Percentiles rank a stretch among this genome's conserved stretches.
phyloP scores from a whole-genome alignment of 345 rosid genomes.

The Acer campestre region DNA sequence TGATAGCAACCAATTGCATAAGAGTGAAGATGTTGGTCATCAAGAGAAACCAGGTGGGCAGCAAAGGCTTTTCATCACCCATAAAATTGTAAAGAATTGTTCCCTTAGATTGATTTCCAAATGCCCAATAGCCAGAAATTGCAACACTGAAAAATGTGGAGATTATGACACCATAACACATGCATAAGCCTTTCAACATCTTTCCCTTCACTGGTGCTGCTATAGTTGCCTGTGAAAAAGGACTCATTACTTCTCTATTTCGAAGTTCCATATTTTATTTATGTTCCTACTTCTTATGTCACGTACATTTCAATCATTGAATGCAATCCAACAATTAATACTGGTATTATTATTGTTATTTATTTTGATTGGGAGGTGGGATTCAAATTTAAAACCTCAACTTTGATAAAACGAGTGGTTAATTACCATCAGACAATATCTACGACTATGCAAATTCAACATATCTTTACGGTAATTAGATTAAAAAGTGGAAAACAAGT shows the following conservation, averaged over 20 bases:
- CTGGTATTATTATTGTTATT: not conserved
- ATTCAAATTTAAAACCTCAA: too few species aligned
- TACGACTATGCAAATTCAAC: too few species aligned
- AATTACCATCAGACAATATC: too few species aligned
- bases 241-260: not conserved
- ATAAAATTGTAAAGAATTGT: constrained; percentile 47
- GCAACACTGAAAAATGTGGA: constrained; percentile 47
- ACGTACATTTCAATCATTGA: not conserved
- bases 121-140: constrained; percentile 63
- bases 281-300: too few species aligned
- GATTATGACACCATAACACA: constrained; percentile 44
- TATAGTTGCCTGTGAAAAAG: constrained; percentile 47
- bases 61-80: constrained; percentile 38
- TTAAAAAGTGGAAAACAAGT: too few species aligned
- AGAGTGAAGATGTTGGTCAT: constrained; percentile 49
- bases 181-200: constrained; percentile 60
- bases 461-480: too few species aligned
- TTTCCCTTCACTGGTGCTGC: constrained; percentile 64
- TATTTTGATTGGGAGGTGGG: too few species aligned
- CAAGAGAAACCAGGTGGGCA: constrained; percentile 53
- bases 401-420: too few species aligned
- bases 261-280: too few species aligned
- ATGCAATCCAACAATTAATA: too few species aligned
- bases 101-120: constrained; percentile 40
- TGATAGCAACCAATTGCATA: constrained; percentile 41